phyloP scores from a whole-genome alignment of 805 yeast species.

The Clavispora santaluciae region DNA sequence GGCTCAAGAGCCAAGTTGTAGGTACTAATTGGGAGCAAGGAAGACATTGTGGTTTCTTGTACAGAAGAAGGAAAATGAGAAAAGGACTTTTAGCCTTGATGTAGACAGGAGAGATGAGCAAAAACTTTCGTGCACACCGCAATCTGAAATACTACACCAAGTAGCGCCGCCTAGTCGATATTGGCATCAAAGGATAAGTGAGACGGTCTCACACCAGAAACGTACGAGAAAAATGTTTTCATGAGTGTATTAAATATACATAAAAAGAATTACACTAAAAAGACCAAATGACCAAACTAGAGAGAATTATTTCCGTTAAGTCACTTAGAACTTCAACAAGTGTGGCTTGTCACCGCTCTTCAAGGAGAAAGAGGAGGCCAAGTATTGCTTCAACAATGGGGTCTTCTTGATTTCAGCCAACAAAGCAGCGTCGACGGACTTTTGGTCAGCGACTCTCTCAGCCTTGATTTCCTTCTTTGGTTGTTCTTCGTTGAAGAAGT shows the following conservation, averaged over 20 bases:
- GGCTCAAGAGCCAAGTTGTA: conserved; percentile 84
- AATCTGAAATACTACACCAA: too few relatives aligned
- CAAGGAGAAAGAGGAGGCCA: conserved; percentile 91
- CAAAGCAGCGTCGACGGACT: conserved; percentile 87
- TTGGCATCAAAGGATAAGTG: too few relatives aligned
- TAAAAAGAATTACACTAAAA: conserved; percentile 9
- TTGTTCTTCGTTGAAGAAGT: conserved; percentile 72
- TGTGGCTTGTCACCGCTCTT: conserved; percentile 99
- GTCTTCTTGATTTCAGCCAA: conserved; percentile 94
- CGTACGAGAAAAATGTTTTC: conserved; percentile 7
- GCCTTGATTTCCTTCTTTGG: conserved; percentile 86
- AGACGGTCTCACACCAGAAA: too few relatives aligned
- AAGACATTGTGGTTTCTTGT: conserved; percentile 46
- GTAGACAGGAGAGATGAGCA: conserved; percentile 4
- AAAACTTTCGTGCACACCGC: conserved; percentile 1
- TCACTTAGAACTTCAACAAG: conserved; percentile 85
- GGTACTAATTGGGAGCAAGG: conserved; percentile 77
- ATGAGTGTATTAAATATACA: conserved; percentile 20
- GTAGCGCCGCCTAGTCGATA: too few relatives aligned
- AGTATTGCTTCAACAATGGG: conserved; percentile 94
- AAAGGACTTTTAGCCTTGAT: neutral
- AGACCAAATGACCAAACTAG: conserved; percentile 11
- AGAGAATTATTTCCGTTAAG: conserved; percentile 1
- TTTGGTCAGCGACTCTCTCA: conserved; percentile 96
- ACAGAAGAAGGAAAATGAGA: neutral